phyloP scores from a whole-genome alignment of 1,284 basidiomycete genomes.

The Wolfiporia cocos region DNA sequence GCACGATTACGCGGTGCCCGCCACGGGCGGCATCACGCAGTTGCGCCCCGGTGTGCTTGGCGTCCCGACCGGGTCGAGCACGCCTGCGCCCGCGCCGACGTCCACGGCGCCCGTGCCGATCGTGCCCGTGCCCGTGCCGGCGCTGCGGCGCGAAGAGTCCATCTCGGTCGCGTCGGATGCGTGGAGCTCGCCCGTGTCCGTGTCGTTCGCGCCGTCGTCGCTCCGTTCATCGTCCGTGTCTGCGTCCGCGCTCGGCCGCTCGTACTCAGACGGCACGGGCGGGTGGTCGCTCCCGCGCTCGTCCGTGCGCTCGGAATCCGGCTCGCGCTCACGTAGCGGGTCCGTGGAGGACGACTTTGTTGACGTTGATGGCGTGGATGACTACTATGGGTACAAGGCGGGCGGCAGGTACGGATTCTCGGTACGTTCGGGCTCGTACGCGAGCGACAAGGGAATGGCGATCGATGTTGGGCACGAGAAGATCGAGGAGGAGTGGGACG shows the following conservation, averaged over 20 bases:
- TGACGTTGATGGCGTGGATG: constrained; percentile 26
- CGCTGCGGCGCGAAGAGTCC: constrained; percentile 13
- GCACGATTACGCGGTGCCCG: constrained; percentile 54
- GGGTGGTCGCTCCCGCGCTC: constrained; percentile 51
- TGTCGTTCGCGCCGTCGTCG: constrained; percentile 23
- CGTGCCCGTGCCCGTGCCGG: constrained; percentile 18
- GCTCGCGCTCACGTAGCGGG: constrained; percentile 30
- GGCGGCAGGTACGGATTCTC: constrained; percentile 22
- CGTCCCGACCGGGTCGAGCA: constrained; percentile 30
- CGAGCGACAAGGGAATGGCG: constrained; percentile 29
- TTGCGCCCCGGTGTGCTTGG: constrained; percentile 54
- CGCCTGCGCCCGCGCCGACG: constrained; percentile 6
- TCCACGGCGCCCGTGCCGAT: constrained; percentile 9
- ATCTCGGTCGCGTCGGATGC: constrained; percentile 20
- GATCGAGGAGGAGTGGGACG: constrained; percentile 35
- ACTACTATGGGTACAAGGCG: constrained; percentile 2
- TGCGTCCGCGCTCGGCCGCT: constrained; percentile 19
- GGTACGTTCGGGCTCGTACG: constrained; percentile 21
- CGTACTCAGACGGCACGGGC: constrained; percentile 25
- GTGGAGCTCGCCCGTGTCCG: constrained; percentile 22
- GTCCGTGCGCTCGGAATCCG: constrained; percentile 40
- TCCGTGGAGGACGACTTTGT: constrained; percentile 30
- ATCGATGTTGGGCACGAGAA: constrained; percentile 24
- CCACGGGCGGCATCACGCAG: constrained; percentile 39
- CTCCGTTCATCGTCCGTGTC: constrained; percentile 21